phyloP scores from a whole-genome alignment of 2,329 filamentous ascomycete species.

The Trichoderma lentiforme region DNA sequence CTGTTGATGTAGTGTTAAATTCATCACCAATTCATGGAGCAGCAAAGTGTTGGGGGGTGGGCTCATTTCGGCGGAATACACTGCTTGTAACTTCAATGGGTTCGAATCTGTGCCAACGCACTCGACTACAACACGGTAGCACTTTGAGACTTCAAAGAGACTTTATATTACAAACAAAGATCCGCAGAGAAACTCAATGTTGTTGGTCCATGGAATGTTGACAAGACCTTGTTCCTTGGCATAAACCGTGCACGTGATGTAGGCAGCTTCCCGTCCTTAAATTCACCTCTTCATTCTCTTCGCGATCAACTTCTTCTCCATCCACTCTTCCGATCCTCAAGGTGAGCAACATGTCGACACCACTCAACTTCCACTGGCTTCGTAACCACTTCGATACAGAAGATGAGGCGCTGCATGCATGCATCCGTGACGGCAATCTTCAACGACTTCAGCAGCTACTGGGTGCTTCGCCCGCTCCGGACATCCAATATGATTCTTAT shows the following conservation, averaged over 20 bases:
- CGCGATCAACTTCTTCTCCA: background rate
- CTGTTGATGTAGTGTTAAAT: background rate
- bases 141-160: background rate
- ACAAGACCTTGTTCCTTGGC: background rate
- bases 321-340: background rate
- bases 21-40: background rate
- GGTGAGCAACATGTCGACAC: background rate
- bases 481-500: conserved; percentile 7
- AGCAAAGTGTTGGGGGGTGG: background rate
- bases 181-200: background rate
- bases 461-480: background rate
- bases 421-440: conserved; percentile 15
- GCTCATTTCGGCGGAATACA: background rate
- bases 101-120: background rate
- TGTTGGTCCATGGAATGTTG: background rate
- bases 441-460: background rate
- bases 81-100: background rate
- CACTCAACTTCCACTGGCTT: background rate
- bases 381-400: background rate
- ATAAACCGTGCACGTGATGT: background rate
- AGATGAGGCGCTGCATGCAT: conserved; percentile 16
- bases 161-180: background rate
- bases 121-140: background rate
- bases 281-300: background rate
- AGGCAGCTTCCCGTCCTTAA: background rate